phyloP scores from a whole-genome alignment of 257 asterid species.

The Asclepias syriaca region DNA sequence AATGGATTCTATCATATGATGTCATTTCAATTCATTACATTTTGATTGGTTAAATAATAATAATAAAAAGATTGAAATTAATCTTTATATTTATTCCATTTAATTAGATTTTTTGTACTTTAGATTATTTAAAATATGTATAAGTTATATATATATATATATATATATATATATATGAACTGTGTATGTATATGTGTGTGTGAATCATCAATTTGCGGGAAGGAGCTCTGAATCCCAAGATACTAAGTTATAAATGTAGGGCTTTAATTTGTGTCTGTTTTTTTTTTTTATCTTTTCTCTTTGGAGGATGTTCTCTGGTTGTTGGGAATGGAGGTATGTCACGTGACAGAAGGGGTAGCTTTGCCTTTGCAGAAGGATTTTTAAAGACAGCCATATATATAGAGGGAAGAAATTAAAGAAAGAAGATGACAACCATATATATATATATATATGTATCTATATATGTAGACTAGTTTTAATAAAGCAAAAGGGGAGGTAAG shows the following conservation, averaged over 20 bases:
- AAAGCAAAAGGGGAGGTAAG: slow-evolving; percentile 3
- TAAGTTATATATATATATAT: no score
- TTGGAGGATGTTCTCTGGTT: not conserved
- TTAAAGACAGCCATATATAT: not conserved
- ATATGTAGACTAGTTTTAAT: not conserved
- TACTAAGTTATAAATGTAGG: not conserved
- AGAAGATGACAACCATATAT: not conserved
- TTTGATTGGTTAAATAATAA: no score
- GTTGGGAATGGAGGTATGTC: slow-evolving; percentile 28
- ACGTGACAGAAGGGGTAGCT: slow-evolving; percentile 35
- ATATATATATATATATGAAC: no score
- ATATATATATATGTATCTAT: no score
- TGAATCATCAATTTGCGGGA: not conserved
- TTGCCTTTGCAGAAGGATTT: slow-evolving; percentile 18
- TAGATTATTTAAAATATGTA: no score
- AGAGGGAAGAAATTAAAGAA: slow-evolving; percentile 5
- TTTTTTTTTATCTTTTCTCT: not conserved
- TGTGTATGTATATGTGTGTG: not conserved
- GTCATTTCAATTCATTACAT: no score
- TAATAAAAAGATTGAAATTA: no score
- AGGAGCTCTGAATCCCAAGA: not conserved
- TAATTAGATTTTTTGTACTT: no score
- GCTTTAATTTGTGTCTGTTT: not conserved
- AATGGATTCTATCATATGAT: no score
- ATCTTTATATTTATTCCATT: no score